phyloP scores from a whole-genome alignment of 1,139 yeast species.

The Hemisphaericaspora lyxosophila region DNA sequence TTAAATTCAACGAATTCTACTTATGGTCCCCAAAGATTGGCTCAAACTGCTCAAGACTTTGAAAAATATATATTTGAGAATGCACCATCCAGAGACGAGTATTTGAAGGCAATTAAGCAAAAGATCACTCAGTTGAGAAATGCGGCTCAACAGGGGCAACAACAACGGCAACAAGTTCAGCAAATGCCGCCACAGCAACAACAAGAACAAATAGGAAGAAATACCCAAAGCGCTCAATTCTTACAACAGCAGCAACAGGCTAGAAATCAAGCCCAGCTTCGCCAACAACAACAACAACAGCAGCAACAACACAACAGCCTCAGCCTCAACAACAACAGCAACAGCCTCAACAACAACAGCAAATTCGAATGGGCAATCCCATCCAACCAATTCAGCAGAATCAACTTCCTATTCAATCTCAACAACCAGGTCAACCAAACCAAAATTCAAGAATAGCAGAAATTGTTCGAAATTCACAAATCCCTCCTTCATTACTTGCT shows the following conservation, averaged over 20 bases:
- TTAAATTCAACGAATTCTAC: conserved; percentile 32
- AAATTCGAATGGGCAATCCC: conserved; percentile 1
- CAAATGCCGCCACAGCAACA: conserved; percentile 10
- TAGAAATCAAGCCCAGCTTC: conserved; percentile 33
- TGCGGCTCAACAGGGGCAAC: conserved; percentile 8
- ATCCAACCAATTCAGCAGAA: conserved; percentile 11
- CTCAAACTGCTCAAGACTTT: conserved; percentile 45
- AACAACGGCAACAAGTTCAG: conserved; percentile 10
- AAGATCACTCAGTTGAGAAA: conserved; percentile 39
- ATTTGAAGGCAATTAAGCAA: conserved; percentile 37
- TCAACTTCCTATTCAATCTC: conserved; percentile 6
- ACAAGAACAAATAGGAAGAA: conserved; percentile 5
- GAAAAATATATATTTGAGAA: conserved; percentile 45
- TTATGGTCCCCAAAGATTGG: conserved; percentile 40
- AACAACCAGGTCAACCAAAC: conserved; percentile 9
- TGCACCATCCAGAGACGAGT: conserved; percentile 41
- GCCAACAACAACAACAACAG: conserved; percentile 34
- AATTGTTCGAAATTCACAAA: conserved; percentile 53
- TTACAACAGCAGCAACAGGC: conserved; percentile 46
- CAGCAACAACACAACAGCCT: conserved; percentile 34
- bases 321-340: conserved; percentile 28
- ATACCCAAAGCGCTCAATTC: conserved; percentile 20
- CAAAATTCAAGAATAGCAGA: conserved; percentile 17
- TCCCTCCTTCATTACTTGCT: conserved; percentile 71
- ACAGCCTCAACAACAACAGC: conserved; percentile 12